Evolutionary conservation across 768 basidiomycete species (phyloP).

Genomic region (Hebeloma cylindrosporum): DNA sequence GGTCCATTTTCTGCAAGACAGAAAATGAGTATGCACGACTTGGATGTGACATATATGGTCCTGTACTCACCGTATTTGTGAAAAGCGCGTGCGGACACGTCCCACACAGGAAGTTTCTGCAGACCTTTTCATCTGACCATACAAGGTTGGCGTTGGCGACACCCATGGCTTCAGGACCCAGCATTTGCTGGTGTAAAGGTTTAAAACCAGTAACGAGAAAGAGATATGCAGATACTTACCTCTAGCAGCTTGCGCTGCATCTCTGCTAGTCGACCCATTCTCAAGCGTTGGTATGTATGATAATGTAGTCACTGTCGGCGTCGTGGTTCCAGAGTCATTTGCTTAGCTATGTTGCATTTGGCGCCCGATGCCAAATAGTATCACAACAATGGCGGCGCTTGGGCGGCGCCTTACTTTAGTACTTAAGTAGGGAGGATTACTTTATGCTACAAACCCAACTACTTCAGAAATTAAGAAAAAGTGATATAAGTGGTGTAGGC

Average conservation of each 20-base stretch:
- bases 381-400: no score
- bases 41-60: neutral
- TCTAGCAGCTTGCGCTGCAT: constrained; percentile 92
- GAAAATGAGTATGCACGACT: neutral
- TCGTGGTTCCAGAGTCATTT: constrained; percentile 2
- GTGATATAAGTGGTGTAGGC: no score
- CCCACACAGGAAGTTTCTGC: constrained; percentile 96
- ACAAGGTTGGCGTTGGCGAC: constrained; percentile 88
- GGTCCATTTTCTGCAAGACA: constrained; percentile 90
- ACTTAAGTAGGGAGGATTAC: neutral
- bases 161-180: constrained; percentile 99
- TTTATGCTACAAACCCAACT: no score
- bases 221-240: constrained; percentile 28
- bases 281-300: constrained; percentile 7
- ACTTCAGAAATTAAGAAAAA: no score
- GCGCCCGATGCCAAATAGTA: no score
- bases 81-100: constrained; percentile 98
- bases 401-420: no score
- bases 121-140: constrained; percentile 97
- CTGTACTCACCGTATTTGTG: constrained; percentile 85
- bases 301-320: neutral
- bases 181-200: constrained; percentile 81
- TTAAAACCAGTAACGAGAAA: constrained; percentile 19
- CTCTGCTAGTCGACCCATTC: constrained; percentile 93
- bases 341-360: constrained; percentile 12